phyloP scores from a whole-genome alignment of 306 rosid species.

The Ormosia emarginata region DNA sequence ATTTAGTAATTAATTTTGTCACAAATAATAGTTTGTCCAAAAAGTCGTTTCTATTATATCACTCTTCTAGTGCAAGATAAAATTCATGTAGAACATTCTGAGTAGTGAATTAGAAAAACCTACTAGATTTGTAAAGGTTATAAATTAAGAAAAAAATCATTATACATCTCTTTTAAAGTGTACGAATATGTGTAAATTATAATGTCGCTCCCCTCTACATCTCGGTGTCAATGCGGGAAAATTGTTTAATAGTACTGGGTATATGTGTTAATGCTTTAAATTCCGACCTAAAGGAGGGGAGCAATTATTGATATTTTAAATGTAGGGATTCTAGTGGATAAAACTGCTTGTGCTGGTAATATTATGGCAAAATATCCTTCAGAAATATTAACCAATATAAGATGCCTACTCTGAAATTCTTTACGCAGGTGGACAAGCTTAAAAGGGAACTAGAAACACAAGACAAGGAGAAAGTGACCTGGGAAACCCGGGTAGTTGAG shows the following conservation, averaged over 20 bases:
- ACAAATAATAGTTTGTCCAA: too few species aligned
- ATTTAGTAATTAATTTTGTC: too few species aligned
- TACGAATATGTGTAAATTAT: too few species aligned
- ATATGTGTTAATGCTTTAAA: background rate
- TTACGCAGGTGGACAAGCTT: conserved; percentile 45
- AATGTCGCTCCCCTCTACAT: too few species aligned
- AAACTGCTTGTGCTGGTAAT: background rate
- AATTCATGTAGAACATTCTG: background rate
- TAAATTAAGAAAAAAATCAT: too few species aligned
- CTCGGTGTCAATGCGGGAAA: too few species aligned
- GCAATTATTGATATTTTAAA: background rate
- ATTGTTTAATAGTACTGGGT: too few species aligned
- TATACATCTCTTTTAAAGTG: too few species aligned
- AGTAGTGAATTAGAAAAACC: background rate
- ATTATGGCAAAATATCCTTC: background rate
- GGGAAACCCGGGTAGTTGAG: conserved; percentile 44
- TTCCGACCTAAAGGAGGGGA: background rate
- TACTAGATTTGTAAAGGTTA: too few species aligned
- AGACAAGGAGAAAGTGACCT: conserved; percentile 41
- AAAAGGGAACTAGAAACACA: conserved; percentile 38
- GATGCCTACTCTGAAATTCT: background rate
- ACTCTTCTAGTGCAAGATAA: background rate
- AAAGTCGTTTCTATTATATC: background rate
- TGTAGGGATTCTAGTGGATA: background rate
- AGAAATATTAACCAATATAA: background rate